Evolutionary conservation across 2,329 filamentous ascomycete genomes (phyloP).

Genomic region (Penicillium sp.): DNA sequence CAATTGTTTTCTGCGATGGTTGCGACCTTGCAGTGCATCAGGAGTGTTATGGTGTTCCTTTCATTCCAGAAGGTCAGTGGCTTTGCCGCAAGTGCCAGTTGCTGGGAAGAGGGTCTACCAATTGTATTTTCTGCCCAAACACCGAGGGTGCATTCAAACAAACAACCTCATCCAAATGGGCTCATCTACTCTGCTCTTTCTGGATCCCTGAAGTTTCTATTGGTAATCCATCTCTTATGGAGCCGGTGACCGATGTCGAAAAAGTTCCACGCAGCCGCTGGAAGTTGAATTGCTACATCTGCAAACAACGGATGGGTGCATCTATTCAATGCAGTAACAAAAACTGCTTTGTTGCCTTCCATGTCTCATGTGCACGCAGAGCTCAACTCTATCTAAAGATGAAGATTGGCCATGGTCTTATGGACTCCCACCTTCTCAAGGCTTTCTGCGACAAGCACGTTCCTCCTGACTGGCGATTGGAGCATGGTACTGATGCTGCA

Average conservation of each 20-base stretch:
- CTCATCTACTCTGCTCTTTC: constrained; percentile 92
- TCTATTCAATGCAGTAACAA: constrained; percentile 99
- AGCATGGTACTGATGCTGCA: constrained; percentile 78
- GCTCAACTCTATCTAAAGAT: constrained; percentile 90
- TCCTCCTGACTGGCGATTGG: constrained; percentile 80
- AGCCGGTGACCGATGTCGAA: constrained; percentile 95
- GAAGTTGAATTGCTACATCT: constrained; percentile 95
- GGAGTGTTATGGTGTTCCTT: constrained; percentile 97
- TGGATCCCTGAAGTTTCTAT: constrained; percentile 98
- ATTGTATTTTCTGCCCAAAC: constrained; percentile 97
- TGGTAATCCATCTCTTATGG: constrained; percentile 96
- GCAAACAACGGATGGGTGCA: constrained; percentile 94
- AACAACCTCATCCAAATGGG: constrained; percentile 94
- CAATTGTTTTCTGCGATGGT: constrained; percentile 97
- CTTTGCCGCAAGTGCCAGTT: constrained; percentile 95
- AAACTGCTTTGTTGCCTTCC: constrained; percentile 93
- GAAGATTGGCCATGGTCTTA: constrained; percentile 85
- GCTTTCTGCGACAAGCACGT: constrained; percentile 97
- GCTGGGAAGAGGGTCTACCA: constrained; percentile 86
- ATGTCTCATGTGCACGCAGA: constrained; percentile 90
- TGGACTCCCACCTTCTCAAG: constrained; percentile 81
- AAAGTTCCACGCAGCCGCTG: constrained; percentile 94
- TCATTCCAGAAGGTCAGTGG: constrained; percentile 98
- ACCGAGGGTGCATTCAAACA: constrained; percentile 98
- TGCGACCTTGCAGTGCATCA: constrained; percentile 97